Conservation (phyloP, 441 rosid genomes). For the Jatropha podagrica region DNA sequence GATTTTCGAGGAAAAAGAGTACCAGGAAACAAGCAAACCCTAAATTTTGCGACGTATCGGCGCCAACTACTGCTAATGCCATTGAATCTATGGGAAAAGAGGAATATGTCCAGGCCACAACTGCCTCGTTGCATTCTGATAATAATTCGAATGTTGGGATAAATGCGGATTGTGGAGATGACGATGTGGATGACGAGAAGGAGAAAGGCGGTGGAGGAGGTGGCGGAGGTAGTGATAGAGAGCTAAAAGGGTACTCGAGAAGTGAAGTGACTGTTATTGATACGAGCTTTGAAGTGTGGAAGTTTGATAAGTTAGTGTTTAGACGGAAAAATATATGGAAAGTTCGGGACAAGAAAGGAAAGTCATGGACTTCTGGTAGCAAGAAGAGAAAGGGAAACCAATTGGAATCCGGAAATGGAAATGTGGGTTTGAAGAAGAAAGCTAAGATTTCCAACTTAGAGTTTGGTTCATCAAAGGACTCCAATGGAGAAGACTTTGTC, state of each 20-base stretch:
- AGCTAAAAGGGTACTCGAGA: slow-evolving; percentile 71
- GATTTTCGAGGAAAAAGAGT: slow-evolving; percentile 40
- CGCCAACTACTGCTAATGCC: slow-evolving; percentile 12
- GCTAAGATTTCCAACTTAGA: slow-evolving; percentile 37
- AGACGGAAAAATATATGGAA: slow-evolving; percentile 79
- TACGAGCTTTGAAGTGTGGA: slow-evolving; percentile 78
- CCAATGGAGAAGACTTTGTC: slow-evolving; percentile 12
- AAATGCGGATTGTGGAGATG: slow-evolving; percentile 23
- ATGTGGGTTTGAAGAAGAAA: slow-evolving; percentile 45
- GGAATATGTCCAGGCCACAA: slow-evolving; percentile 26
- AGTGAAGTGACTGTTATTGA: slow-evolving; percentile 95
- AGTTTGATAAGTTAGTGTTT: slow-evolving; percentile 70
- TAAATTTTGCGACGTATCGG: slow-evolving; percentile 42
- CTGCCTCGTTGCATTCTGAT: slow-evolving; percentile 39
- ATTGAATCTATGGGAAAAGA: slow-evolving; percentile 25
- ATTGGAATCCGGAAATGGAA: slow-evolving; percentile 17
- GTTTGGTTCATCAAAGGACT: slow-evolving; percentile 20
- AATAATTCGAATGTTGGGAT: slow-evolving; percentile 29
- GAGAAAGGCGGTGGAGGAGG: slow-evolving; percentile 27
- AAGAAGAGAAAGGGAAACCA: slow-evolving; percentile 63
- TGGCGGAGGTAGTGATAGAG: slow-evolving; percentile 21
- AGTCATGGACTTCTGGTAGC: slow-evolving; percentile 39
- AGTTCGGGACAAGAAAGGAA: slow-evolving; percentile 76
- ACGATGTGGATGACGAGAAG: slow-evolving; percentile 38
- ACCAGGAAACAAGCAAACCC: slow-evolving; percentile 84